Base-by-base conservation (phyloP, 176 grass and related monocot genomes). In the Zoysia pacifica region DNA sequence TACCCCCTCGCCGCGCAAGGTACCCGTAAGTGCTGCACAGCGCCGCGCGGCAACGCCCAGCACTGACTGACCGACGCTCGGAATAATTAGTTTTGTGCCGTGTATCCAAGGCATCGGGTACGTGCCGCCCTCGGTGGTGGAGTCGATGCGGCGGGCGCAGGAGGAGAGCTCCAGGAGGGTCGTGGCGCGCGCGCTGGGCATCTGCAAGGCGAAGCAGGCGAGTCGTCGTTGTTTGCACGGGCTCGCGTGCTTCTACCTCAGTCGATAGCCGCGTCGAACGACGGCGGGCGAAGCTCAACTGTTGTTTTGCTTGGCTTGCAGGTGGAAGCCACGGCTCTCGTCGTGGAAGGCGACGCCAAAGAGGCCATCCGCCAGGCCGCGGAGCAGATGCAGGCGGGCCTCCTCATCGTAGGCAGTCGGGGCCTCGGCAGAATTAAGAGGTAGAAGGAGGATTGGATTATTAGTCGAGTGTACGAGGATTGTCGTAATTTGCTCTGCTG, bases 341-440 rank as follows among this genome's bases (percentile, higher is more conserved):
- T 94, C 69, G 83, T 89, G 7, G 91, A 97, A 48, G 95, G 95
- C 16, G 95, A 97, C 77, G 65, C 94, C 5, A 97, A 93, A 81
- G 91, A 92, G 66, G 83, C 86, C 48, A 87, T 97, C 73, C 83
- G 87, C 81, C 69, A 85, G 12, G 81, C 81, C 50, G 83, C 80
- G 7, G 95, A 97, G 82, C 56, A 80, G 45, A 80, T 94, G 77
- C 70, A 72, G 1, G 90, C 83, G 1, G 90, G 91, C 48, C 90
- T 97, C 6, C 89, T 94, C 47, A 80, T 93, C 37, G 77, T 94
- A 4, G 91, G 91, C 28, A 97, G 91, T 59, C 85, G 91, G 7
- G 91, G 94, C 16, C 86, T 92, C 0, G 88, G 95, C 70, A 83
- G 63, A 48, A 56, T 93, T 86, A 97, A 89, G 83, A 90, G 91